Evolutionary conservation across 805 yeast species (phyloP).

Genomic region (Candida coquimbonensis): DNA sequence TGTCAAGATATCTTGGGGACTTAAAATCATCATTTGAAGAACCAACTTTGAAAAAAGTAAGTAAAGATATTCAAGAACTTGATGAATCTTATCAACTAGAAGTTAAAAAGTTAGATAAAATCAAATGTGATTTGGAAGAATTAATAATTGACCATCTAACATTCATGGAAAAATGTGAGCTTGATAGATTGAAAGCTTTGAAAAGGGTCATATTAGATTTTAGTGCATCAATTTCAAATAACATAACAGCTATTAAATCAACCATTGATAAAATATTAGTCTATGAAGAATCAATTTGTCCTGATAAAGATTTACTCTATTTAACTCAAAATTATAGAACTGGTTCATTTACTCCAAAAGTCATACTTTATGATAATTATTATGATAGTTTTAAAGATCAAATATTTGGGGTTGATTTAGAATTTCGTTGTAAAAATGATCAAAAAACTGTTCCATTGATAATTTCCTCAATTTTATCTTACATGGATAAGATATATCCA

Average conservation of each 20-base stretch:
- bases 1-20: conserved; percentile 17
- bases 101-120: conserved; percentile 52
- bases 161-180: conserved; percentile 78
- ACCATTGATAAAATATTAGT: conserved; percentile 55
- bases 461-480: conserved; percentile 53
- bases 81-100: conserved; percentile 50
- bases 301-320: conserved; percentile 58
- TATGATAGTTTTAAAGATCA: conserved; percentile 62
- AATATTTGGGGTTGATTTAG: conserved; percentile 75
- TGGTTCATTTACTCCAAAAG: conserved; percentile 70
- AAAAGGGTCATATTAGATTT: conserved; percentile 73
- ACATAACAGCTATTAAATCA: conserved; percentile 48
- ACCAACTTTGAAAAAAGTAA: conserved; percentile 42
- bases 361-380: conserved; percentile 70
- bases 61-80: conserved; percentile 48
- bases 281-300: conserved; percentile 66
- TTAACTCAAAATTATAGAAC: conserved; percentile 63
- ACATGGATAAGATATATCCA: conserved; percentile 68
- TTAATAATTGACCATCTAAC: conserved; percentile 60
- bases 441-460: conserved; percentile 65
- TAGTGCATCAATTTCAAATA: conserved; percentile 56
- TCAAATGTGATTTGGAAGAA: conserved; percentile 72
- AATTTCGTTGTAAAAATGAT: conserved; percentile 64
- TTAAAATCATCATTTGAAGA: conserved; percentile 35
- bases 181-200: conserved; percentile 67